Conservation (phyloP, 495 filamentous ascomycete genomes). For the Elasticomyces elasticus region DNA sequence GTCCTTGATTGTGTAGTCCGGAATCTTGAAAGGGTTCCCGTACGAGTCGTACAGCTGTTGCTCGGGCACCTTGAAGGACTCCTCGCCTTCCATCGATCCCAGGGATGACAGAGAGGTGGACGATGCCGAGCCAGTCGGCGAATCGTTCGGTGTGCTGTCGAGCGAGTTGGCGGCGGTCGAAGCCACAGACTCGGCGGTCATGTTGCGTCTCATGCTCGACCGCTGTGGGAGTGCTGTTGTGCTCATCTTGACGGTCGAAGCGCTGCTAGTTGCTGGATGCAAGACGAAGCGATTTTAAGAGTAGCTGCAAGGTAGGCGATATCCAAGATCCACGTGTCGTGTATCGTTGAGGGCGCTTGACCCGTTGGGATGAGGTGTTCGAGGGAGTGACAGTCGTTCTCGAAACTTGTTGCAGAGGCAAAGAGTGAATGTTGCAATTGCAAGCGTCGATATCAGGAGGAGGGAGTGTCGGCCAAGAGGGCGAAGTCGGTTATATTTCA, state of each 20-base stretch:
- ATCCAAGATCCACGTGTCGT: neutral
- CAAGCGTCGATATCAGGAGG: neutral
- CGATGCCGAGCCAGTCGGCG: slow-evolving; percentile 68
- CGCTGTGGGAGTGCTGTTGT: slow-evolving; percentile 46
- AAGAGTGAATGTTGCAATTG: neutral
- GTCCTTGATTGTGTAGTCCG: slow-evolving; percentile 70
- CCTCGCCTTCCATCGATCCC: slow-evolving; percentile 53
- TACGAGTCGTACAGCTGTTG: slow-evolving; percentile 50
- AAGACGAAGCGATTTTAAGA: neutral
- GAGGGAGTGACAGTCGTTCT: neutral
- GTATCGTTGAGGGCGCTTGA: slow-evolving; percentile 1
- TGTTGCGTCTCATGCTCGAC: slow-evolving; percentile 42
- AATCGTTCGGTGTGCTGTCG: slow-evolving; percentile 55
- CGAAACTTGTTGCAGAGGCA: neutral
- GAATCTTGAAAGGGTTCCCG: slow-evolving; percentile 64
- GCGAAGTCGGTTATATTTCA: neutral
- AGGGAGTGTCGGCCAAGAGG: neutral
- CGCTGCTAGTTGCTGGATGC: neutral
- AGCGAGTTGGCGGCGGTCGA: slow-evolving; percentile 55
- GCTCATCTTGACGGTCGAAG: slow-evolving; percentile 38
- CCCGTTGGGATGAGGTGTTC: neutral
- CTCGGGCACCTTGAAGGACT: slow-evolving; percentile 33
- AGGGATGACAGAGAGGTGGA: slow-evolving; percentile 87
- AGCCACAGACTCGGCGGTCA: slow-evolving; percentile 38
- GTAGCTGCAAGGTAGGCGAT: neutral